A percentile compares a stretch with the other conserved stretches of the same genome.
phyloP scores from a whole-genome alignment of 2,329 filamentous ascomycete species.

The Trichophyton verrucosum region DNA sequence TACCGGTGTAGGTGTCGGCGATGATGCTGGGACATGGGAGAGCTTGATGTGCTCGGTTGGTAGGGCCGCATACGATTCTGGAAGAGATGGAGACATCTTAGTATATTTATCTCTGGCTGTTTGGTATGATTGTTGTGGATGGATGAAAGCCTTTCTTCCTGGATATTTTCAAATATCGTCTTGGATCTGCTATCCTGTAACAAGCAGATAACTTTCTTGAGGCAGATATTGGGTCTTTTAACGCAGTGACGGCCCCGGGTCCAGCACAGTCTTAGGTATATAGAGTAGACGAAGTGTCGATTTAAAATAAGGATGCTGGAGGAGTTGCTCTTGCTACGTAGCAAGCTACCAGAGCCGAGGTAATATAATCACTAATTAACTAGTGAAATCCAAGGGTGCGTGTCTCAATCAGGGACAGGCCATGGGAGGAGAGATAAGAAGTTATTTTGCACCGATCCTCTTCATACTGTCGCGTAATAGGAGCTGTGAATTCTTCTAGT shows the following conservation, averaged over 20 bases:
- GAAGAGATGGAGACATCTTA: slow-evolving; percentile 13
- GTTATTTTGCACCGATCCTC: background rate
- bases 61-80: slow-evolving; percentile 25
- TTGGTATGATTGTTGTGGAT: background rate
- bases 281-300: too few relatives aligned
- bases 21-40: slow-evolving; percentile 30
- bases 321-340: background rate
- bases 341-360: background rate
- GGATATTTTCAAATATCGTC: too few relatives aligned
- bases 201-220: too few relatives aligned
- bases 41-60: slow-evolving; percentile 24
- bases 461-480: background rate
- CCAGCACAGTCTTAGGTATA: too few relatives aligned
- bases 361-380: background rate
- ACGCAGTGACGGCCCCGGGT: too few relatives aligned
- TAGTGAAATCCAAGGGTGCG: too few relatives aligned
- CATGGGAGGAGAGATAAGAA: background rate
- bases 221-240: too few relatives aligned
- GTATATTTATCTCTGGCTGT: background rate
- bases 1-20: slow-evolving; percentile 38
- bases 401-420: background rate
- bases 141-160: background rate
- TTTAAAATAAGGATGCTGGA: background rate
- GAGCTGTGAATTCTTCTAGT: too few relatives aligned
- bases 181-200: too few relatives aligned